Evolutionary conservation across 441 rosid species (phyloP).

Genomic region (Rhodomyrtus psidioides): DNA sequence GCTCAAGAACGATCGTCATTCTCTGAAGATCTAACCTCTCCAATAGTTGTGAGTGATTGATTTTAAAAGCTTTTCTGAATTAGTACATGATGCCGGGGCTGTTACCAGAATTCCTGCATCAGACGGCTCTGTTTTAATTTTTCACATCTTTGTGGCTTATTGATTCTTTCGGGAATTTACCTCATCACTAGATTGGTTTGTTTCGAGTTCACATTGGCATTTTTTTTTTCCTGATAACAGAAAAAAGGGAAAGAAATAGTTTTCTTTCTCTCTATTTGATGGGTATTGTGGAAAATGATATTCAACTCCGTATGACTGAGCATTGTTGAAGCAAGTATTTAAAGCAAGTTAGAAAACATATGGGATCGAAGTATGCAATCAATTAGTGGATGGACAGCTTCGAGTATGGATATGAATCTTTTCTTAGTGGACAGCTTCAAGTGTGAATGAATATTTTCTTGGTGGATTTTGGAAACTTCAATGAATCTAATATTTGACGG

Average conservation of each 20-base stretch:
- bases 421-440: background rate
- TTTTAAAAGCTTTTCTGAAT: background rate
- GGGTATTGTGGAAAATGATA: background rate
- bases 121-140: background rate
- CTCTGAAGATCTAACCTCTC: background rate
- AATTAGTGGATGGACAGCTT: background rate
- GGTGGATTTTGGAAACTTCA: background rate
- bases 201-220: background rate
- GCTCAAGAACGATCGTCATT: background rate
- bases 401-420: background rate
- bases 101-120: background rate
- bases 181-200: background rate
- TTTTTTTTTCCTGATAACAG: background rate
- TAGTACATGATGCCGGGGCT: background rate
- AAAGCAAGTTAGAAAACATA: background rate
- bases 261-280: background rate
- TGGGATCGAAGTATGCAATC: background rate
- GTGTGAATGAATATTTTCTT: background rate
- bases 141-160: background rate
- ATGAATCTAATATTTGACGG: background rate
- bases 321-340: background rate
- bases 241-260: background rate
- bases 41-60: background rate
- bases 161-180: background rate
- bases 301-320: background rate